Evolutionary conservation across 2,329 filamentous ascomycete genomes (phyloP).

Genomic region (Coniella lustricola): DNA sequence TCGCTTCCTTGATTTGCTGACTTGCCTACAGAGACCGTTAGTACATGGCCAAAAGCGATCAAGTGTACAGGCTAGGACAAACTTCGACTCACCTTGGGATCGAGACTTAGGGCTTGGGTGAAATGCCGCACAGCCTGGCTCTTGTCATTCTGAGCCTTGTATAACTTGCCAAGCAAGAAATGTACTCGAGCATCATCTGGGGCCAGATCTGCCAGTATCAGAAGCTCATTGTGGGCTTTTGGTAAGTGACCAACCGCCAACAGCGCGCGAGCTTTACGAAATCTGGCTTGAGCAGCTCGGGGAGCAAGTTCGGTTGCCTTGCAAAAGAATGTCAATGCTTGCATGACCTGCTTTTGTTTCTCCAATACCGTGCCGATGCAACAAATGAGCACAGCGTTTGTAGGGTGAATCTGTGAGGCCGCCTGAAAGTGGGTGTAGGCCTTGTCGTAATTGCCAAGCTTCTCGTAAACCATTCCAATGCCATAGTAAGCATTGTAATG

Average conservation of each 20-base stretch:
- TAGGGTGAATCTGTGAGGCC: constrained; percentile 83
- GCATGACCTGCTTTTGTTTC: constrained; percentile 73
- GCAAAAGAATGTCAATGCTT: constrained; percentile 74
- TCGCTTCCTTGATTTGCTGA: constrained; percentile 91
- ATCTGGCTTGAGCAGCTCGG: constrained; percentile 72
- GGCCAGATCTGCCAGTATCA: constrained; percentile 82
- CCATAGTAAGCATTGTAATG: constrained; percentile 99
- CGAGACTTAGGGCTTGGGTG: constrained; percentile 88
- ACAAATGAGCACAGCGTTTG: constrained; percentile 85
- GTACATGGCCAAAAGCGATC: background rate
- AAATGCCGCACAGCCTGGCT: constrained; percentile 85
- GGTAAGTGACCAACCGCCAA: constrained; percentile 67
- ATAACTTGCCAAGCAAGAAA: constrained; percentile 82
- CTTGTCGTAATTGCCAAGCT: constrained; percentile 83
- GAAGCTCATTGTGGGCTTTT: constrained; percentile 72
- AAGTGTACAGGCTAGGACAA: background rate
- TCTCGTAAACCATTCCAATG: constrained; percentile 74
- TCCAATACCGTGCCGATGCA: constrained; percentile 88
- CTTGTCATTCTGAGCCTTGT: constrained; percentile 65
- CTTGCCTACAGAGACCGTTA: constrained; percentile 56
- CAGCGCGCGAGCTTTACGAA: constrained; percentile 85
- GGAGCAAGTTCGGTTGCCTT: constrained; percentile 79
- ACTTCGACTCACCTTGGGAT: constrained; percentile 71
- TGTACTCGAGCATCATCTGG: constrained; percentile 95
- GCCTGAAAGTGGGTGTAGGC: constrained; percentile 87